phyloP scores from a whole-genome alignment of 2,329 filamentous ascomycete species.

The Ceratocystis variospora region DNA sequence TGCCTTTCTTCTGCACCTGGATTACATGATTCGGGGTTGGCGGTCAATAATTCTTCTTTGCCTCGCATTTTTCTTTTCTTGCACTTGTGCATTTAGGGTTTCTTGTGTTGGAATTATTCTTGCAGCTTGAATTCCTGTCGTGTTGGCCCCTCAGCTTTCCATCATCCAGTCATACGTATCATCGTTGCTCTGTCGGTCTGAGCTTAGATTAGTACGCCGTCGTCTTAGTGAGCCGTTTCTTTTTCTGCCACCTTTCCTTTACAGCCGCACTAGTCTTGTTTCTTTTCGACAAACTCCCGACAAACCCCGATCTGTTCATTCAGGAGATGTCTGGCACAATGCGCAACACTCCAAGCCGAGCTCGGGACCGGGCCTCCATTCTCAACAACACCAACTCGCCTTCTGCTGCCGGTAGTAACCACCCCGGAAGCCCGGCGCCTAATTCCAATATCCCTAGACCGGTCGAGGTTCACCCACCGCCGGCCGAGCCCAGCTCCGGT shows the following conservation, averaged over 20 bases:
- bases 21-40: slow-evolving; percentile 10
- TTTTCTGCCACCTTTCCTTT: not conserved
- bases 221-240: not conserved
- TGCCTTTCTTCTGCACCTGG: not conserved
- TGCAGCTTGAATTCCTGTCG: not conserved
- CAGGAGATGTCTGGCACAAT: slow-evolving; percentile 43
- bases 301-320: not conserved
- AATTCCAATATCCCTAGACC: slow-evolving; percentile 59
- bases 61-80: slow-evolving; percentile 3
- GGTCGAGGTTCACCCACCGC: slow-evolving; percentile 46
- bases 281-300: not conserved
- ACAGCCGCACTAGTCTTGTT: not conserved
- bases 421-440: slow-evolving; percentile 46
- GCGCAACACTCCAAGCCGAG: slow-evolving; percentile 54
- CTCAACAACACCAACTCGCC: slow-evolving; percentile 22
- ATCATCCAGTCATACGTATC: not conserved
- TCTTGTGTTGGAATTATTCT: not conserved
- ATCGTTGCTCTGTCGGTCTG: not conserved
- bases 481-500: slow-evolving; percentile 40
- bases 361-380: slow-evolving; percentile 43
- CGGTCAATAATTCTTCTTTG: slow-evolving; percentile 9
- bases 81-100: slow-evolving; percentile 2
- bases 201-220: slow-evolving; percentile 1
- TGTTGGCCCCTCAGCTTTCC: not conserved
- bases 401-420: slow-evolving; percentile 6